Percentiles rank a stretch among this genome's conserved stretches.
These are phyloP conservation scores for Plasmopara viticola DNA, from an alignment of 352 stramenopile species.

Conservation along the genomic window DNA sequence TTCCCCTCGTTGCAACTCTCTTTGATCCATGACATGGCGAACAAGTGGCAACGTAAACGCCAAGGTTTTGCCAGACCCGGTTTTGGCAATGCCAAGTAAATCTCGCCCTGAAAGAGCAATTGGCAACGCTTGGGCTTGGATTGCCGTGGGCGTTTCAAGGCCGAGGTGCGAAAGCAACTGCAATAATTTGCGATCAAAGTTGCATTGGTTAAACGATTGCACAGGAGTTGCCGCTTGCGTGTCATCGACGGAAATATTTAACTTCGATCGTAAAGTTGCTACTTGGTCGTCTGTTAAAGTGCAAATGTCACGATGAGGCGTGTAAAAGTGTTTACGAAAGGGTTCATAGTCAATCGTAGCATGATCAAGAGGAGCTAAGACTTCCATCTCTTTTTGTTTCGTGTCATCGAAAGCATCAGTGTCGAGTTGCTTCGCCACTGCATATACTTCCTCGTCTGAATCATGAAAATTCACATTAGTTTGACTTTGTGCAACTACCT, in stretches of 20 bases:
- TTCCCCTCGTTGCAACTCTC: slow-evolving; percentile 61
- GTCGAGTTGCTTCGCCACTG: slow-evolving; percentile 44
- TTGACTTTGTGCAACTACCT: slow-evolving; percentile 17
- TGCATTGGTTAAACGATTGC: slow-evolving; percentile 68
- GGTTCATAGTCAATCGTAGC: slow-evolving; percentile 63
- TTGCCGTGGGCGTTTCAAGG: slow-evolving; percentile 71
- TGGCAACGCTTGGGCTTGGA: slow-evolving; percentile 80
- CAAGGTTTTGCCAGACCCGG: slow-evolving; percentile 96
- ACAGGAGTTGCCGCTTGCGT: slow-evolving; percentile 48
- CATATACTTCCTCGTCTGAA: slow-evolving; percentile 79
- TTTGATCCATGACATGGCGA: slow-evolving; percentile 83
- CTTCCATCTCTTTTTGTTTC: slow-evolving; percentile 65
- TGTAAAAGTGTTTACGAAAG: slow-evolving; percentile 81
- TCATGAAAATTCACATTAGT: slow-evolving; percentile 18
- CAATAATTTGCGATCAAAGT: slow-evolving; percentile 64
- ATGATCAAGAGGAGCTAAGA: slow-evolving; percentile 66
- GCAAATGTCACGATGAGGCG: slow-evolving; percentile 34
- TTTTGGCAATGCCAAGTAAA: slow-evolving; percentile 90
- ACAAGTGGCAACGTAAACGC: slow-evolving; percentile 96
- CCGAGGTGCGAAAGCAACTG: slow-evolving; percentile 59
- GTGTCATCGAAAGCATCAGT: slow-evolving; percentile 24
- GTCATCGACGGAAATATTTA: slow-evolving; percentile 48
- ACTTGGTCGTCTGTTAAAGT: slow-evolving; percentile 32
- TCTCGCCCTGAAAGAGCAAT: slow-evolving; percentile 69
- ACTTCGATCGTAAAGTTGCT: slow-evolving; percentile 33